Conservation (phyloP, 2,329 filamentous ascomycete species). For the Colletotrichum chrysophilum region DNA sequence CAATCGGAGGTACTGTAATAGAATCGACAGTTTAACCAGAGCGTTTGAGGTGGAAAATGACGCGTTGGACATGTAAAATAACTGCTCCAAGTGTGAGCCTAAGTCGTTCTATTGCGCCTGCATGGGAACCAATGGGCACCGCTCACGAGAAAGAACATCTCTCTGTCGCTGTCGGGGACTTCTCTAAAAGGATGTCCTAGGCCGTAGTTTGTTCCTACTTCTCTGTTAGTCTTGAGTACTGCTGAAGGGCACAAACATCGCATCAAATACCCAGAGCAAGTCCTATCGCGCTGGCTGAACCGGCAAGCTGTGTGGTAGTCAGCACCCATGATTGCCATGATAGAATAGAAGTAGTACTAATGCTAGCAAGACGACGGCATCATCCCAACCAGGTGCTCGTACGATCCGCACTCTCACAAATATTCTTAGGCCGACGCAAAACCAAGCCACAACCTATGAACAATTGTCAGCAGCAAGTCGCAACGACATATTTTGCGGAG, state of each 20-base stretch:
- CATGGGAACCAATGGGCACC: neutral
- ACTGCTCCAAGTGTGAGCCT: neutral
- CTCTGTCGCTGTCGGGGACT: constrained; percentile 1
- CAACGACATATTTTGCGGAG: rapidly evolving
- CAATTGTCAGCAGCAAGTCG: neutral
- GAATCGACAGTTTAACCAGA: neutral
- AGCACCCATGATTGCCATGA: neutral
- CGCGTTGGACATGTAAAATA: constrained; percentile 7
- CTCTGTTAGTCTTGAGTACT: neutral
- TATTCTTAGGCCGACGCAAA: constrained; percentile 1
- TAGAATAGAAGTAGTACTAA: neutral
- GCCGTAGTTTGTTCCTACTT: neutral
- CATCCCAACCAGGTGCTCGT: constrained; percentile 3
- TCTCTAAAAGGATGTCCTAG: neutral
- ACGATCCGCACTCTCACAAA: neutral
- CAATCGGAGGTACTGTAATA: constrained; percentile 2
- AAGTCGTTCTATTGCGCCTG: too few relatives aligned
- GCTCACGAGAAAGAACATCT: constrained; percentile 3
- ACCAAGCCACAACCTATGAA: neutral
- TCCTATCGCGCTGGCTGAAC: neutral
- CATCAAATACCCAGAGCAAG: neutral
- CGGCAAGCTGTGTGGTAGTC: neutral
- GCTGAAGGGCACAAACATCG: neutral
- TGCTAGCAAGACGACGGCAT: neutral
- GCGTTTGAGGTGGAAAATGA: neutral